Evolutionary conservation across 257 asterid species (phyloP), one percentile per base, ranked within the genome.

Genomic region (Parsonsia alboflavescens): DNA sequence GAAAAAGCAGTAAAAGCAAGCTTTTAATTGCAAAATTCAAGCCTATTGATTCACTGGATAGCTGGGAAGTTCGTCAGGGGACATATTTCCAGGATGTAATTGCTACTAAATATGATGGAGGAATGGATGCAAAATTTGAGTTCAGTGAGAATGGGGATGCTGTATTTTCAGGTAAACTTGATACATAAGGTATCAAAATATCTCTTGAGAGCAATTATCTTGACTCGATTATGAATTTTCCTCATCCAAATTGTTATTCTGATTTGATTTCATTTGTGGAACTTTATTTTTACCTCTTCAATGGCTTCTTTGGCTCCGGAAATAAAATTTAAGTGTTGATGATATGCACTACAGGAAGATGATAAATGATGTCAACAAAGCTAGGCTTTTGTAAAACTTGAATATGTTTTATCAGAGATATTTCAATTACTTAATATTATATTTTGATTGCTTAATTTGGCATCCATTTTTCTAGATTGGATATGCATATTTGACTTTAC

Each of bases 1-100:
- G 99, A 56, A 94, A 94, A 81, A 94, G 99, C 89, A 94, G 99
- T 91, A 94, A 94, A 85, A 94, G 99, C 85, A 94, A 94, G 88
- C 97, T 94, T 30, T 77, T 88, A 79, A 89, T 94, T 39, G 82
- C 97, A 16, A 94, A 94, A 80, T 94, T 94, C 92, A 92, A 90
- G 82, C 83, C 97, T 6, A 86, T 85, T 73, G 96, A 94, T 71
- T 79, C 97, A 36, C 73, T 92, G 90, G 78, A 84, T 0, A 97
- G 96, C 75, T 94, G 99, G 99, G 95, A 94, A 80, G 91, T 92
- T 76, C 95, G 95, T 76, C 87, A 75, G 79, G 99, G 97, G 78
- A 90, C 95, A 57, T 94, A 94, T 80, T 94, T 92, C 83, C 93
- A 89, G 82, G 99, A 94, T 75, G 90, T 75, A 49, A 84, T 85